Evolutionary conservation across 164 flowering plant genomes (phyloP), one percentile per base, ranked within the genome.

Genomic region (Saururus chinensis): DNA sequence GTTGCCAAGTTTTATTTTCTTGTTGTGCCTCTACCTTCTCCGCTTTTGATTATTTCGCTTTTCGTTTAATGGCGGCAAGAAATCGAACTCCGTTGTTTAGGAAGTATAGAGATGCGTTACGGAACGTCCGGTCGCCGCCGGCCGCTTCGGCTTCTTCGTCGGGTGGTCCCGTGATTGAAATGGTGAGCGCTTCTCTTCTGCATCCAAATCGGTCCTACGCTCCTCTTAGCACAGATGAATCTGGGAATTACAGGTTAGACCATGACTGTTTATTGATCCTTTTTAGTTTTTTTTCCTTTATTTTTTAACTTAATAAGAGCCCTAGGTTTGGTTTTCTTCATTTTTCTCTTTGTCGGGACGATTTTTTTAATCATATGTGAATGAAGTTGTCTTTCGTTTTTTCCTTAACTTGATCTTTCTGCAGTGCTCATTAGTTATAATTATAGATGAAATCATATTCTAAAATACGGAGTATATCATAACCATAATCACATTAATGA

Each of bases 161-260:
- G 60, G 72, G 77, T 0, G 84, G 84, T 23, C 81, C 79, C 4
- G 85, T 82, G 64, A 83, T 86, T 68, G 92, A 86, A 67, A 54
- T 86, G 71, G 69, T 42, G 13, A 66, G 40, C 55, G 67, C 76
- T 48, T 81, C 95, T 30, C 65, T 78, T 48, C 68, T 83, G 57
- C 74, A 79, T 62, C 74, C 68, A 13, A 74, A 77, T 55, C 75
- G 77, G 49, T 75, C 82, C 9, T 82, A 83, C 70, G 70, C 78
- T 63, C 85, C 91, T 26, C 76, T 85, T 24, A 83, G 88, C 68
- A 83, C 91, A 4, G 86, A 85, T 19, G 91, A 85, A 77, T 80
- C 84, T 7, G 82, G 81, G 19, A 71, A 65, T 61, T 72, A 71
- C 52, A 75, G 75, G 78, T 75, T 58, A 0, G 45, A 6, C 14